A percentile compares a stretch with the other conserved stretches of the same genome.
Evolutionary conservation across 495 filamentous ascomycete species (phyloP).

Genomic region (Saxophila tyrrhenica): DNA sequence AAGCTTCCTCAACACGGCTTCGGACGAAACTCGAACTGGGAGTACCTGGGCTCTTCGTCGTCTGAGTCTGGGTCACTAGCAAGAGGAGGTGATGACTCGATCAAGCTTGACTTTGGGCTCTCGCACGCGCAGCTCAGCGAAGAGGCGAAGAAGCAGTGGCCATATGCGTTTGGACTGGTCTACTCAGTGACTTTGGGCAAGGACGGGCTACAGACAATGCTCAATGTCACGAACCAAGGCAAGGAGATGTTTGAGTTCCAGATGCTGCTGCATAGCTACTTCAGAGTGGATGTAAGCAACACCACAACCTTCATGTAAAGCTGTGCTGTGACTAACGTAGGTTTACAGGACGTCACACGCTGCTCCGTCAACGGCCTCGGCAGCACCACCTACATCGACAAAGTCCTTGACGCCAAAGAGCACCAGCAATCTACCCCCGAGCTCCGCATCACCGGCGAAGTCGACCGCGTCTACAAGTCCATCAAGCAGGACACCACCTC

Average conservation of each 20-base stretch:
- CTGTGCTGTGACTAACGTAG: not conserved
- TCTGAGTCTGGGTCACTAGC: slow-evolving; percentile 40
- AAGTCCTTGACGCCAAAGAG: slow-evolving; percentile 49
- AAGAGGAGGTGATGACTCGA: slow-evolving; percentile 43
- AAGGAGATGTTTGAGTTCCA: slow-evolving; percentile 76
- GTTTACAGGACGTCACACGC: slow-evolving; percentile 44
- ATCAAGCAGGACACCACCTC: slow-evolving; percentile 39
- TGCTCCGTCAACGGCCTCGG: slow-evolving; percentile 62
- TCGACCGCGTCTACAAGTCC: slow-evolving; percentile 63
- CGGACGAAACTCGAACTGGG: slow-evolving; percentile 71
- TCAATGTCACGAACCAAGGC: slow-evolving; percentile 83
- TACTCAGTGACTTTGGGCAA: slow-evolving; percentile 79
- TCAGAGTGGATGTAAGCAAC: slow-evolving; percentile 60
- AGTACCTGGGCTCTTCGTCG: slow-evolving; percentile 61
- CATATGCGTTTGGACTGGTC: slow-evolving; percentile 74
- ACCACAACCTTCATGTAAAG: not conserved
- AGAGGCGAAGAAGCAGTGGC: slow-evolving; percentile 55
- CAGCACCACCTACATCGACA: slow-evolving; percentile 65
- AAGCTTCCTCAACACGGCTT: slow-evolving; percentile 90
- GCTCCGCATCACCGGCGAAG: slow-evolving; percentile 57
- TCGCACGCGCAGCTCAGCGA: slow-evolving; percentile 56
- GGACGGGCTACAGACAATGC: slow-evolving; percentile 63
- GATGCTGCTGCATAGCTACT: slow-evolving; percentile 83
- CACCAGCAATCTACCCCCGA: slow-evolving; percentile 44
- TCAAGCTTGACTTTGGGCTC: slow-evolving; percentile 94